phyloP scores from a whole-genome alignment of 2,329 filamentous ascomycete species.

The Fusarium incarnatum region DNA sequence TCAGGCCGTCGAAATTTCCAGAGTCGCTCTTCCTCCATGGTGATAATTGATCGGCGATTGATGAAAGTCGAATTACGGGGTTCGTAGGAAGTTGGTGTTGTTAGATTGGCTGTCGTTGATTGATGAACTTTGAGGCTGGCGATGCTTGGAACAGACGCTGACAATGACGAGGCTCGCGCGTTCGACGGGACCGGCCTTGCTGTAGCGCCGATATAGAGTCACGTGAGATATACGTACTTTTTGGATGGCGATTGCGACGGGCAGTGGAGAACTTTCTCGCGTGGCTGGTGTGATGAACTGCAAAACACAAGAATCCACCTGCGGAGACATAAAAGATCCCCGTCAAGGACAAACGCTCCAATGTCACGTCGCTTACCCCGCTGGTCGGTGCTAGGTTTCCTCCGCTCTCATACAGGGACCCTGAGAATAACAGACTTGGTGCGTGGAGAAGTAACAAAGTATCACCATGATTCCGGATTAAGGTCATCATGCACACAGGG shows the following conservation, averaged over 20 bases:
- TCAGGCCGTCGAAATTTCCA: conserved; percentile 75
- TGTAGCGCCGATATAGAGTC: conserved; percentile 25
- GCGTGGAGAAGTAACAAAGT: conserved; percentile 25
- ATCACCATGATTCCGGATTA: conserved; percentile 5
- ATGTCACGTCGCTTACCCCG: conserved; percentile 39
- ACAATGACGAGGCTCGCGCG: conserved; percentile 47
- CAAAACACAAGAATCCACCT: conserved; percentile 38
- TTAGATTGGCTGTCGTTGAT: conserved; percentile 7
- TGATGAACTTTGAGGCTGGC: conserved; percentile 24
- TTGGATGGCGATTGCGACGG: background rate
- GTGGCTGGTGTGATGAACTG: conserved; percentile 30
- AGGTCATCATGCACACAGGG: conserved; percentile 11
- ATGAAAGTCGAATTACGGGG: background rate
- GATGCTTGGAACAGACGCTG: conserved; percentile 38
- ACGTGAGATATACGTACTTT: conserved; percentile 21
- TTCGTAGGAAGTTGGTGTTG: conserved; percentile 1
- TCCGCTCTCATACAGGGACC: conserved; percentile 32
- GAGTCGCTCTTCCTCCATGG: conserved; percentile 74
- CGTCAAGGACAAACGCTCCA: conserved; percentile 26
- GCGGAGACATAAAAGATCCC: conserved; percentile 34
- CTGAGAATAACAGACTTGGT: conserved; percentile 26
- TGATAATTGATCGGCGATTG: background rate
- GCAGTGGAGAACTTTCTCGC: conserved; percentile 12
- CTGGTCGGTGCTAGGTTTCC: conserved; percentile 34
- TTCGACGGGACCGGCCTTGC: conserved; percentile 23